Evolutionary conservation across 768 basidiomycete genomes (phyloP).

Genomic region (Pleurotus tuoliensis): DNA sequence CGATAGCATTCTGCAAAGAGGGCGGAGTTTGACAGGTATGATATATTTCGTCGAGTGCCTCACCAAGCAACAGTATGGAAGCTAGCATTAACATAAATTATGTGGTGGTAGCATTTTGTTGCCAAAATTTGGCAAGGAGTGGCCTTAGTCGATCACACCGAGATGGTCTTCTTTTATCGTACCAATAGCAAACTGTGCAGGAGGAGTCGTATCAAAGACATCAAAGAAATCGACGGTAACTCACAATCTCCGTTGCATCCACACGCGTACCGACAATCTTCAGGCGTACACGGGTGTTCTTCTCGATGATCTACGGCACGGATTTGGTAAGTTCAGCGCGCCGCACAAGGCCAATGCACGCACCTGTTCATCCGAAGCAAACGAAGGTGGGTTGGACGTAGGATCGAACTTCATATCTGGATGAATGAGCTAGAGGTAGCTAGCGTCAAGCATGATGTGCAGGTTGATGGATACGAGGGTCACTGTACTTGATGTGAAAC

Average conservation of each 20-base stretch:
- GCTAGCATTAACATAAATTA: no score
- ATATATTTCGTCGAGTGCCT: no score
- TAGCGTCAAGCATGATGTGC: constrained; percentile 5
- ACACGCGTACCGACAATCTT: constrained; percentile 99
- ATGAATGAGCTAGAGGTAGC: constrained; percentile 71
- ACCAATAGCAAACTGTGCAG: constrained; percentile 85
- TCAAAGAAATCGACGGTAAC: constrained; percentile 22
- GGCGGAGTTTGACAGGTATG: no score
- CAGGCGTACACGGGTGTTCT: constrained; percentile 86
- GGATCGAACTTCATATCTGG: constrained; percentile 95
- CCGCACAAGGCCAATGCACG: constrained; percentile 3
- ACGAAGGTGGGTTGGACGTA: constrained; percentile 95
- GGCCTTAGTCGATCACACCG: constrained; percentile 75
- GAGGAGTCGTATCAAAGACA: not conserved
- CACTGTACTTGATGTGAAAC: constrained; percentile 86
- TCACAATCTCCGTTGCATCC: constrained; percentile 94
- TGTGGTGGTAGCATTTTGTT: no score
- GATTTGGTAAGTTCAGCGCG: not conserved
- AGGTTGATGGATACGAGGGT: not conserved
- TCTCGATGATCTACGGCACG: constrained; percentile 74
- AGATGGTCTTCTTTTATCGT: constrained; percentile 98
- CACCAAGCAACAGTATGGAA: no score
- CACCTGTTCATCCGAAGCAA: constrained; percentile 87
- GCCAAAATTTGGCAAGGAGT: no score
- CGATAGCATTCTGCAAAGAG: no score